phyloP scores from a whole-genome alignment of 2,329 filamentous ascomycete species.

The Penicillium olsonii region DNA sequence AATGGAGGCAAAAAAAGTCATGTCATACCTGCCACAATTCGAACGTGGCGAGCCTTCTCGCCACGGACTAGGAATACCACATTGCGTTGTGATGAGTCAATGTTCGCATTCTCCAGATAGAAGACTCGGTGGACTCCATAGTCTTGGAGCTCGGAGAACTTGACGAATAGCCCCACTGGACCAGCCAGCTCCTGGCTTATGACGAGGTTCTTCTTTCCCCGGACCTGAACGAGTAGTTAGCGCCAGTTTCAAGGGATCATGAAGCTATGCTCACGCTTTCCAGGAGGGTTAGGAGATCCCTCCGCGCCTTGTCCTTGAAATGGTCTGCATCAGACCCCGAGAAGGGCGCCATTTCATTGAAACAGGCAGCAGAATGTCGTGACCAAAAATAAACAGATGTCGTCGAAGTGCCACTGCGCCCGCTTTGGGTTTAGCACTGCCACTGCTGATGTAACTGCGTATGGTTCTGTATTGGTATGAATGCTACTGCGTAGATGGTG shows the following conservation, averaged over 20 bases:
- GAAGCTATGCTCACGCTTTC: slow-evolving; percentile 77
- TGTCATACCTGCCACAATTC: slow-evolving; percentile 80
- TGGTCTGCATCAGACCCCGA: slow-evolving; percentile 44
- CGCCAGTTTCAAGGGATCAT: slow-evolving; percentile 16
- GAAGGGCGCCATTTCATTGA: slow-evolving; percentile 25
- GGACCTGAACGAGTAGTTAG: slow-evolving; percentile 64
- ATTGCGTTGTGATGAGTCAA: slow-evolving; percentile 91
- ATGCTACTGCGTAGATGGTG: background rate
- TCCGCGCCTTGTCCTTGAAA: slow-evolving; percentile 64
- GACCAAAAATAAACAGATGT: slow-evolving; percentile 25
- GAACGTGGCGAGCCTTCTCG: slow-evolving; percentile 81
- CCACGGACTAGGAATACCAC: slow-evolving; percentile 90
- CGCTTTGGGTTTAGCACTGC: slow-evolving; percentile 20
- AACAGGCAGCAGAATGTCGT: slow-evolving; percentile 20
- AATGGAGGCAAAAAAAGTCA: slow-evolving; percentile 11
- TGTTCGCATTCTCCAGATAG: slow-evolving; percentile 92
- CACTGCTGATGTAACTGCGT: slow-evolving; percentile 17
- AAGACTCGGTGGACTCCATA: slow-evolving; percentile 98
- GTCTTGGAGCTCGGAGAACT: slow-evolving; percentile 92
- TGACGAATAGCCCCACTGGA: slow-evolving; percentile 86
- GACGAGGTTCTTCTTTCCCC: slow-evolving; percentile 97
- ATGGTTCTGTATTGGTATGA: slow-evolving; percentile 6
- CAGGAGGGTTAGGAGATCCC: slow-evolving; percentile 85
- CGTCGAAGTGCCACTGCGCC: slow-evolving; percentile 18
- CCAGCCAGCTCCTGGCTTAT: slow-evolving; percentile 89